phyloP scores from a whole-genome alignment of 495 filamentous ascomycete species.

The Lepraria neglecta region DNA sequence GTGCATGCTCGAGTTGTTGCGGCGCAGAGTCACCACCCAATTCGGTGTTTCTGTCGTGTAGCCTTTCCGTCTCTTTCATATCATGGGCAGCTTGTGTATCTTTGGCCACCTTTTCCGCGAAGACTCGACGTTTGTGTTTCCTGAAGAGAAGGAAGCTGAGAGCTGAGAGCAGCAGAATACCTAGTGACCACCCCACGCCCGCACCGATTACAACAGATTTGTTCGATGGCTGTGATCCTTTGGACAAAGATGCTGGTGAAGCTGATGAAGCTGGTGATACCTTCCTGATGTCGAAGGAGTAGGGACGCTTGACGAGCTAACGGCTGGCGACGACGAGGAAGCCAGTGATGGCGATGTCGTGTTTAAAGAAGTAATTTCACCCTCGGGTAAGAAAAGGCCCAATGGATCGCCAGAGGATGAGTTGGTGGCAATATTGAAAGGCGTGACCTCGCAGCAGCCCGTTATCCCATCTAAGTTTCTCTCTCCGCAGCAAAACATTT shows the following conservation, averaged over 20 bases:
- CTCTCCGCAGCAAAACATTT: background rate
- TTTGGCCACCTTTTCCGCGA: background rate
- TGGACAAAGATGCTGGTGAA: background rate
- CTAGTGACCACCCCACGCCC: conserved; percentile 11
- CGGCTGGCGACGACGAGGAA: too few relatives aligned
- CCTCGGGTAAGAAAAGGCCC: background rate
- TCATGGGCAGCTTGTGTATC: background rate
- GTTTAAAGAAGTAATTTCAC: background rate
- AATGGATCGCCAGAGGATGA: too few relatives aligned
- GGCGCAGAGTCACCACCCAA: background rate
- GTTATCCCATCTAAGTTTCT: background rate
- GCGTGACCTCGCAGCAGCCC: too few relatives aligned
- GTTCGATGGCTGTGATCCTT: background rate
- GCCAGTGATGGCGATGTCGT: background rate
- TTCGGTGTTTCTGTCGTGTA: background rate
- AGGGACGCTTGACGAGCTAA: background rate
- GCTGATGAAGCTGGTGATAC: background rate
- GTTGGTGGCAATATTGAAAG: too few relatives aligned
- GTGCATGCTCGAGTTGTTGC: background rate
- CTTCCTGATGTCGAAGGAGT: background rate
- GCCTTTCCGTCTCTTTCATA: background rate
- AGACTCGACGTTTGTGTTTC: conserved; percentile 12
- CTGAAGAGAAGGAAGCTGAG: conserved; percentile 8
- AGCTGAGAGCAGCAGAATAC: background rate
- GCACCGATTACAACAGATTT: background rate